These are phyloP conservation scores for Malania oleifera DNA, from an alignment of 164 flowering plant species.

Conservation along the genomic window DNA sequence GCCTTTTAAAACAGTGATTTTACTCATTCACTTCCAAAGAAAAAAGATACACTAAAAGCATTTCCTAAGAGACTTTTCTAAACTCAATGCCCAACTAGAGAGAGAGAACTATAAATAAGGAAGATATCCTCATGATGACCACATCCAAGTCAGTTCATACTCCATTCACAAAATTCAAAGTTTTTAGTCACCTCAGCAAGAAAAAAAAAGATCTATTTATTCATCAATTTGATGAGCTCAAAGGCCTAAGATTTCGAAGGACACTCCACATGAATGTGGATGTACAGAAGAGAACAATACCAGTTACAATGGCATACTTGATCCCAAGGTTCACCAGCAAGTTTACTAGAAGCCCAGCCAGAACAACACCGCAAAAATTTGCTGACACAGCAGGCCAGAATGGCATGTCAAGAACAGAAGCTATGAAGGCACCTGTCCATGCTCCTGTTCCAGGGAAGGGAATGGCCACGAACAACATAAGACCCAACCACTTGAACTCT, in stretches of 20 bases:
- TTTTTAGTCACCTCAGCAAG: no score
- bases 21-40: background rate
- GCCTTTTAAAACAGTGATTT: background rate
- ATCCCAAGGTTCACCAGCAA: slow-evolving; percentile 93
- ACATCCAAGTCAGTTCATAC: no score
- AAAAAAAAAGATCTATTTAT: slow-evolving; percentile 2
- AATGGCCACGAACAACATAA: slow-evolving; percentile 96
- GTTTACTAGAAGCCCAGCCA: slow-evolving; percentile 87
- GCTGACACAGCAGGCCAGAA: slow-evolving; percentile 83
- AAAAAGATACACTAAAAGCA: background rate
- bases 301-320: slow-evolving; percentile 71
- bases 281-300: slow-evolving; percentile 58
- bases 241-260: slow-evolving; percentile 50
- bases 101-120: background rate
- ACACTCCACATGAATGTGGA: slow-evolving; percentile 92
- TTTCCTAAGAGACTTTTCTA: background rate
- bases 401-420: slow-evolving; percentile 88
- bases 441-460: slow-evolving; percentile 99
- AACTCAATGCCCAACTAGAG: background rate
- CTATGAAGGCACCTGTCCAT: slow-evolving; percentile 92
- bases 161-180: background rate
- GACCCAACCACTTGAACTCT: slow-evolving; percentile 97
- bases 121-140: no score
- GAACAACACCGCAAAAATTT: slow-evolving; percentile 66
- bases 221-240: slow-evolving; percentile 28